Evolutionary conservation across 2,329 filamentous ascomycete species (phyloP).

Genomic region (Pseudocercospora macadamiae): DNA sequence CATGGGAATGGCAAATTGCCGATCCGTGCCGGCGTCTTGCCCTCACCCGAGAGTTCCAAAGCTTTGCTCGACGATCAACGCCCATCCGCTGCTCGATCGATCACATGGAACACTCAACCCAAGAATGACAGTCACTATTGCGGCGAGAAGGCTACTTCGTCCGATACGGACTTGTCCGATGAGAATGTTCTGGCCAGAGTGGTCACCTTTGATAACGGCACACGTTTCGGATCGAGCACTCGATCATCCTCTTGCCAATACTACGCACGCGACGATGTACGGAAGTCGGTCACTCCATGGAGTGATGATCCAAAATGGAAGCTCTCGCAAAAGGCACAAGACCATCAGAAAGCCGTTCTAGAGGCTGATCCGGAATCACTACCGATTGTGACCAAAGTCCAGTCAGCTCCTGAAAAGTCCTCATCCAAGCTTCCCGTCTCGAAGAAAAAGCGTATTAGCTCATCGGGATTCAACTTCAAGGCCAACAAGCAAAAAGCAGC

Average conservation of each 20-base stretch:
- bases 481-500: neutral
- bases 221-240: neutral
- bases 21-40: neutral
- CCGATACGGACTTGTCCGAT: neutral
- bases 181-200: neutral
- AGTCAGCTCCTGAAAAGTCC: neutral
- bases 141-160: neutral
- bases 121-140: neutral
- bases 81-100: neutral
- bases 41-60: neutral
- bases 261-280: neutral
- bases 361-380: conserved; percentile 1
- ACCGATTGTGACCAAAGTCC: neutral
- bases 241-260: neutral
- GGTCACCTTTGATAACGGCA: neutral
- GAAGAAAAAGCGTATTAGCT: neutral
- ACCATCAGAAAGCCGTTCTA: conserved; percentile 1
- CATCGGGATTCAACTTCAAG: neutral
- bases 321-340: neutral
- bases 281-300: neutral
- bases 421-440: neutral
- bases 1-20: neutral
- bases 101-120: neutral
- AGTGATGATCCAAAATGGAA: neutral
- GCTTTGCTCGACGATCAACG: neutral